Conservation (phyloP, 2,329 filamentous ascomycete species). For the Lecanosticta acicola region DNA sequence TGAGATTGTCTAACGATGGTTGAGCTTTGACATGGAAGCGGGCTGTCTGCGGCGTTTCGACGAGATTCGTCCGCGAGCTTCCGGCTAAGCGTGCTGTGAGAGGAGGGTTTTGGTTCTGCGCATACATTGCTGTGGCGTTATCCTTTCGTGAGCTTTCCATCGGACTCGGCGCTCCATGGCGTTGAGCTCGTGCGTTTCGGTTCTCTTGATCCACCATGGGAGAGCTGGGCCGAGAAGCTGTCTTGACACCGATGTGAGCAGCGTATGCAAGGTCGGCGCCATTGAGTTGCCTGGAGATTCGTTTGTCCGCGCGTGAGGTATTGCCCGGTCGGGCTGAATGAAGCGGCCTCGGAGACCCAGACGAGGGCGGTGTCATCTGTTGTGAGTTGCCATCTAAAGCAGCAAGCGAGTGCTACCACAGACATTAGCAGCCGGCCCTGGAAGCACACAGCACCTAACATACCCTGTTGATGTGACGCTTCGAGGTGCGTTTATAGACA, state of each 20-base stretch:
- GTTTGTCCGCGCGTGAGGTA: constrained; percentile 44
- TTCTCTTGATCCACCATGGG: constrained; percentile 58
- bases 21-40: constrained; percentile 70
- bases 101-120: constrained; percentile 30
- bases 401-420: constrained; percentile 70
- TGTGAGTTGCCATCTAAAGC: constrained; percentile 61
- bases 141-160: constrained; percentile 50
- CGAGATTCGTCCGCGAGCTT: constrained; percentile 52
- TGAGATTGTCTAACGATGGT: constrained; percentile 76
- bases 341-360: constrained; percentile 59
- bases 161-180: constrained; percentile 57
- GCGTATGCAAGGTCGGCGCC: constrained; percentile 41
- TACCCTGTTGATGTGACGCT: constrained; percentile 70
- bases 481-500: constrained; percentile 49
- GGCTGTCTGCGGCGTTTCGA: constrained; percentile 57
- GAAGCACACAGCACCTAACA: constrained; percentile 28
- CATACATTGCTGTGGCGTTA: constrained; percentile 47
- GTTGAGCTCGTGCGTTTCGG: constrained; percentile 46
- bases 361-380: constrained; percentile 54
- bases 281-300: constrained; percentile 44
- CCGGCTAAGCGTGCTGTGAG: constrained; percentile 39
- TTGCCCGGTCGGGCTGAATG: constrained; percentile 46
- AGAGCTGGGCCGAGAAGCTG: constrained; percentile 64
- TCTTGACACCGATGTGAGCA: constrained; percentile 43
- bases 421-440: background rate